Percentiles rank a stretch among this genome's conserved stretches.
Conservation (phyloP, 2,329 filamentous ascomycete genomes). For the Calonectria pseudoturangicola region DNA sequence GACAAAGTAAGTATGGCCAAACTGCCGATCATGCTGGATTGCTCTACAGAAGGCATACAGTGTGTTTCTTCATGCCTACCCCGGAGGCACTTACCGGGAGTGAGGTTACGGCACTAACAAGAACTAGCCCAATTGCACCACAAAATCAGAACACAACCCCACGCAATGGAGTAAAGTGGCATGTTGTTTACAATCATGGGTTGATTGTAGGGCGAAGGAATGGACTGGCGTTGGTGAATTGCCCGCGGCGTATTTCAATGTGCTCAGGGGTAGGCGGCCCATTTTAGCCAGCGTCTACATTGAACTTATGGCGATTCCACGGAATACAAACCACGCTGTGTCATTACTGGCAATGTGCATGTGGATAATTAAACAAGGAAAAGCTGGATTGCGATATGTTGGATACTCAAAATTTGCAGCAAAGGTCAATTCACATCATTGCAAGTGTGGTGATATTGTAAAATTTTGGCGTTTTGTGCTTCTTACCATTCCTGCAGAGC, state of each 20-base stretch:
- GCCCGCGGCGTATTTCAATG: neutral
- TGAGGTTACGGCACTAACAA: slow-evolving; percentile 30
- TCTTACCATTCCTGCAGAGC: too few relatives aligned
- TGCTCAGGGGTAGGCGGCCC: neutral
- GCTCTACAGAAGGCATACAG: slow-evolving; percentile 1
- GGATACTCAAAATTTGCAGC: neutral
- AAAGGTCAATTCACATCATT: too few relatives aligned
- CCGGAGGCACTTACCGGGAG: slow-evolving; percentile 5
- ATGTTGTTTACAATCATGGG: slow-evolving; percentile 30
- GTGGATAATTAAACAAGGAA: neutral
- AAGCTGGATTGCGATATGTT: neutral
- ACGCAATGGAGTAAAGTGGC: slow-evolving; percentile 10
- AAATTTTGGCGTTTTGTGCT: neutral
- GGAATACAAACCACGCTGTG: too few relatives aligned
- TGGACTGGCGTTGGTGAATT: neutral
- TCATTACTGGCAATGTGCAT: too few relatives aligned
- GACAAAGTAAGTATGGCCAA: slow-evolving; percentile 17
- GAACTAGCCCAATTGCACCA: slow-evolving; percentile 12
- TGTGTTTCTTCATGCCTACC: neutral
- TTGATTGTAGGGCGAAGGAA: neutral
- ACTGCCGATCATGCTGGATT: slow-evolving; percentile 10
- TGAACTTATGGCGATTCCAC: too few relatives aligned
- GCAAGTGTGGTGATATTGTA: too few relatives aligned
- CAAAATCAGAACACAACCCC: slow-evolving; percentile 11
- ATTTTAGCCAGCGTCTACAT: neutral